phyloP scores from a whole-genome alignment of 1,284 basidiomycete genomes.

The Grifola frondosa region DNA sequence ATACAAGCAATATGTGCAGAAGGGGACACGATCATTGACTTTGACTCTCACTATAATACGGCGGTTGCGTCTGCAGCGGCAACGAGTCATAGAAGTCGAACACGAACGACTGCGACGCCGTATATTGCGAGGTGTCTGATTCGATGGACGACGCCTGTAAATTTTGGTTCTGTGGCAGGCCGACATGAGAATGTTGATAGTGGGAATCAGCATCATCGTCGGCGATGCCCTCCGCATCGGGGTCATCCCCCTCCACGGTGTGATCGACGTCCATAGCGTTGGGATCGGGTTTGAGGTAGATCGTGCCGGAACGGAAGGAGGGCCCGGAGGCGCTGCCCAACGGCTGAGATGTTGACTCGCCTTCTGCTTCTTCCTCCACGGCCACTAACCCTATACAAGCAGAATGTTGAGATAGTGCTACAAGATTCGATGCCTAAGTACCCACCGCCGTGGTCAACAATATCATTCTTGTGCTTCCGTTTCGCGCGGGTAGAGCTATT shows the following conservation, averaged over 20 bases:
- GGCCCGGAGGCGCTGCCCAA: background rate
- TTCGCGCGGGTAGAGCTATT: too few species aligned
- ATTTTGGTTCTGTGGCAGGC: conserved; percentile 3
- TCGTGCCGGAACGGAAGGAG: conserved; percentile 15
- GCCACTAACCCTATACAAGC: conserved; percentile 1
- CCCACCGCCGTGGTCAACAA: background rate
- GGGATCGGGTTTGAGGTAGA: conserved; percentile 8
- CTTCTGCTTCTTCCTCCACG: conserved; percentile 10
- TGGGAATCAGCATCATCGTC: too few species aligned
- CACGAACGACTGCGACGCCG: conserved; percentile 5
- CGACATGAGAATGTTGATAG: too few species aligned
- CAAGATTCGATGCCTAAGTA: background rate
- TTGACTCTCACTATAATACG: conserved; percentile 12
- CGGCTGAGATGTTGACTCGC: background rate
- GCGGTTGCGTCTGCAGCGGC: conserved; percentile 18
- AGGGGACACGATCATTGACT: conserved; percentile 5
- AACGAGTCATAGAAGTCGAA: conserved; percentile 13
- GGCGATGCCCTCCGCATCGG: too few species aligned
- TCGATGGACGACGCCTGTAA: background rate
- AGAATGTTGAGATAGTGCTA: background rate
- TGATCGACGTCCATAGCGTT: conserved; percentile 5
- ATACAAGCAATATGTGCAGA: background rate
- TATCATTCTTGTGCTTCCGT: too few species aligned
- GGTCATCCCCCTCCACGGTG: too few species aligned
- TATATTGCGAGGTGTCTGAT: background rate